Conservation (phyloP, 2,329 filamentous ascomycete species). For the Fusarium circinatum region DNA sequence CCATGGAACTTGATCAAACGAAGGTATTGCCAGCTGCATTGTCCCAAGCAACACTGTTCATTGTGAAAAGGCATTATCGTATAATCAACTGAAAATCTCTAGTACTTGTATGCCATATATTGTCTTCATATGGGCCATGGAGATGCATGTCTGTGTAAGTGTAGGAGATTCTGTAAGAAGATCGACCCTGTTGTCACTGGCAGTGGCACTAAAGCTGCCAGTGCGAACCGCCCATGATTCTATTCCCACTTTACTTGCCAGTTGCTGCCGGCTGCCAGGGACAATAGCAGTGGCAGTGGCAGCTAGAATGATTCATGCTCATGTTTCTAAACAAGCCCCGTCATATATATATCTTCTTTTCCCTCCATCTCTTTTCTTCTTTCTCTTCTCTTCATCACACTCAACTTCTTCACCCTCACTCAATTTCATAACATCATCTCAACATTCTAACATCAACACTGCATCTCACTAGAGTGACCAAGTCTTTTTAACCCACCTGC, state of each 20-base stretch:
- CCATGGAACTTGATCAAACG: neutral
- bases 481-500: neutral
- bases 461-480: neutral
- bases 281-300: neutral
- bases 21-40: neutral
- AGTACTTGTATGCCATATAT: neutral
- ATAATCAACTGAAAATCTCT: neutral
- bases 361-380: neutral
- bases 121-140: neutral
- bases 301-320: constrained; percentile 1
- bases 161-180: neutral
- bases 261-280: neutral
- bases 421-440: neutral
- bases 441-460: neutral
- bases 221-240: neutral
- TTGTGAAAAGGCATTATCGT: neutral
- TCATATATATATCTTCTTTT: neutral
- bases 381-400: neutral
- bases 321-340: neutral
- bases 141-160: neutral
- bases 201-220: neutral
- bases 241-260: constrained; percentile 9
- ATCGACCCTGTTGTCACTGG: neutral
- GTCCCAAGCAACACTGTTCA: neutral
- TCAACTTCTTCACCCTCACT: neutral